A percentile compares a stretch with the other conserved stretches of the same genome.
phyloP scores from a whole-genome alignment of 1,284 basidiomycete genomes.

The Pseudozyma sp. region DNA sequence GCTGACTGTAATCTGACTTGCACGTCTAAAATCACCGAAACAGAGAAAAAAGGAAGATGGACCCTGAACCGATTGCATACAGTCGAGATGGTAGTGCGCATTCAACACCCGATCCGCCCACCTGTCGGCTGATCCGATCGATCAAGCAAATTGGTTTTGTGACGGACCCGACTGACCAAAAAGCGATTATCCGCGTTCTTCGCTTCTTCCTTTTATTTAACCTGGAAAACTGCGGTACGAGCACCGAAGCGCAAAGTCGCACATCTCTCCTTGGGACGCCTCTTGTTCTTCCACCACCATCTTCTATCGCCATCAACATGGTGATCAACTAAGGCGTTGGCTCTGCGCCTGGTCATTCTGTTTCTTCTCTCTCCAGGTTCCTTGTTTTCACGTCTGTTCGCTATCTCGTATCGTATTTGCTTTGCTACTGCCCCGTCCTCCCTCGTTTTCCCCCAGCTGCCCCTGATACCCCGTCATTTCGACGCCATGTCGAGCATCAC shows the following conservation, averaged over 20 bases:
- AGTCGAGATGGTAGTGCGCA: background rate
- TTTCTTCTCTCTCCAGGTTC: background rate
- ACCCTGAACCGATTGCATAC: constrained; percentile 25
- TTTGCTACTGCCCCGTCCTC: background rate
- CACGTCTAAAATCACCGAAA: background rate
- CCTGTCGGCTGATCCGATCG: background rate
- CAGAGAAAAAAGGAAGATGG: constrained; percentile 15
- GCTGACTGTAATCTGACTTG: background rate
- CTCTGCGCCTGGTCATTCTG: background rate
- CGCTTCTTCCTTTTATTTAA: no score
- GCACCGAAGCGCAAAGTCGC: no score
- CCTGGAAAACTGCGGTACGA: no score
- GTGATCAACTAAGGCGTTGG: constrained; percentile 13
- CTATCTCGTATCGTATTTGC: constrained; percentile 2
- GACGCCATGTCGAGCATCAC: constrained; percentile 33
- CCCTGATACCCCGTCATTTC: constrained; percentile 1
- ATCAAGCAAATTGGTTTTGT: no score
- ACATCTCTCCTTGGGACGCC: no score
- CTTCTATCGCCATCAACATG: constrained; percentile 24
- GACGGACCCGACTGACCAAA: no score
- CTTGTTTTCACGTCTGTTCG: constrained; percentile 26
- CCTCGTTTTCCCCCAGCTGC: background rate
- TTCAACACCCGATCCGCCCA: background rate
- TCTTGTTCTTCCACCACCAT: constrained; percentile 3
- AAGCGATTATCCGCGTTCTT: no score